Evolutionary conservation across 2,329 filamentous ascomycete species (phyloP).

Genomic region (Aspergillus novoparasiticus): DNA sequence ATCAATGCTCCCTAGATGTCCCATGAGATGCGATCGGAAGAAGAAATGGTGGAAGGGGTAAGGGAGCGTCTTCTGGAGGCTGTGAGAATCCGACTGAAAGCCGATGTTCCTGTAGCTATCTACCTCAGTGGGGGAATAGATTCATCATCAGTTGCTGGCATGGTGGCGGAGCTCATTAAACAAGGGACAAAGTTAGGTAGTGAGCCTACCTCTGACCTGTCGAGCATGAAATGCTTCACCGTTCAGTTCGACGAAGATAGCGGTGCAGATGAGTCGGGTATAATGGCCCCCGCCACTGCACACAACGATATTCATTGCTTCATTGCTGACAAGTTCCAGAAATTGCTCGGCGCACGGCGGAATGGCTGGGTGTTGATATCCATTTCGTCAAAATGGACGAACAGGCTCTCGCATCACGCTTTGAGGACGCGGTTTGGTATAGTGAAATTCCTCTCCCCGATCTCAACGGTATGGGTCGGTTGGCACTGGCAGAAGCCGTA

Average conservation of each 20-base stretch:
- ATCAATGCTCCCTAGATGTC: no score
- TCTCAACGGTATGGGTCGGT: not conserved
- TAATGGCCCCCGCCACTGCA: not conserved
- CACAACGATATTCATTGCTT: no score
- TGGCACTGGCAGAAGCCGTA: not conserved
- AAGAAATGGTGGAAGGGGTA: conserved; percentile 56
- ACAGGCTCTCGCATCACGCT: not conserved
- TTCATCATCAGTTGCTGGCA: conserved; percentile 59
- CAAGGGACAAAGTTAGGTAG: conserved; percentile 52
- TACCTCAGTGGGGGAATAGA: conserved; percentile 62
- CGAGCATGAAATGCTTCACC: conserved; percentile 52
- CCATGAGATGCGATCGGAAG: conserved; percentile 38
- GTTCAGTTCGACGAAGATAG: conserved; percentile 54
- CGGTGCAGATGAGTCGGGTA: conserved; percentile 54
- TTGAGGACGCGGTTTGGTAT: not conserved
- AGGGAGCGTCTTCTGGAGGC: conserved; percentile 55
- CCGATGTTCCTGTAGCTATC: conserved; percentile 61
- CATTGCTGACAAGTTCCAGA: not conserved
- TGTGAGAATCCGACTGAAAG: conserved; percentile 55
- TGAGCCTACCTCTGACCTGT: conserved; percentile 20
- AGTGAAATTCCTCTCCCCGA: not conserved
- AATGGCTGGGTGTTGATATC: not conserved
- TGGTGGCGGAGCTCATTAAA: conserved; percentile 54
- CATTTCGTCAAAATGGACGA: not conserved
- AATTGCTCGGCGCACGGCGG: not conserved